Evolutionary conservation across 805 yeast genomes (phyloP), one percentile per base, ranked within the genome.

Genomic region (Metschnikowia vanudenii): DNA sequence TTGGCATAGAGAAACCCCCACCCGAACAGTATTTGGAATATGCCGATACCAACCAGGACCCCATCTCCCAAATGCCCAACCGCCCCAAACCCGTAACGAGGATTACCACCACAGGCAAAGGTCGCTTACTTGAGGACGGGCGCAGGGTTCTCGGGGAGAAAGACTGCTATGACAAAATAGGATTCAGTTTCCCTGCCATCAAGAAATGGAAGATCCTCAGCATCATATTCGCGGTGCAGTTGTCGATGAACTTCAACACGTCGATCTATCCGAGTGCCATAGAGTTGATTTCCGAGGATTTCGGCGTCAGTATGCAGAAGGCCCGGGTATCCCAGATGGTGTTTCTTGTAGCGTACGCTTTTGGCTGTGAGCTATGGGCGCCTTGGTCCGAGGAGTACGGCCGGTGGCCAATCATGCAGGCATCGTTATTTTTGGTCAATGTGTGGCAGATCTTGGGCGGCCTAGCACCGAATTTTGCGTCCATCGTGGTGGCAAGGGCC

Each of bases 201-300:
- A 65, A 62, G 44, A 70, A 70, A 50, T 68, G 74, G 74, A 51
- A 47, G 28, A 63, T 69, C 31, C 47, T 70, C n/a, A 52, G 69
- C 1, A 65, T 69, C 2, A 62, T 68, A 16, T 70, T 70, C 42
- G 47, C 59, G 12, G 73, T 69, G 13, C 75, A 70, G 48, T 46
- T 67, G 41, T 69, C 74, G 3, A 70, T 70, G 74, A 70, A 70
- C 52, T 70, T 67, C 59, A 70, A 70, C 53, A 49, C 75, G 1
- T 60, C 69, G 47, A 63, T 70, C 7, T 70, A 60, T 43, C 59
- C 65, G 10, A 52, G 54, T 13, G 62, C 65, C 9, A 54, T 58
- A 6, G 50, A 59, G 10, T 45, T 47, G 12, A 53, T 63, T 19
- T 39, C 62, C 13, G 65, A 59, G 30, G 51, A 62, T 3, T 64